Evolutionary conservation across 2,329 filamentous ascomycete species (phyloP).

Genomic region (Neoarthrinium moseri): DNA sequence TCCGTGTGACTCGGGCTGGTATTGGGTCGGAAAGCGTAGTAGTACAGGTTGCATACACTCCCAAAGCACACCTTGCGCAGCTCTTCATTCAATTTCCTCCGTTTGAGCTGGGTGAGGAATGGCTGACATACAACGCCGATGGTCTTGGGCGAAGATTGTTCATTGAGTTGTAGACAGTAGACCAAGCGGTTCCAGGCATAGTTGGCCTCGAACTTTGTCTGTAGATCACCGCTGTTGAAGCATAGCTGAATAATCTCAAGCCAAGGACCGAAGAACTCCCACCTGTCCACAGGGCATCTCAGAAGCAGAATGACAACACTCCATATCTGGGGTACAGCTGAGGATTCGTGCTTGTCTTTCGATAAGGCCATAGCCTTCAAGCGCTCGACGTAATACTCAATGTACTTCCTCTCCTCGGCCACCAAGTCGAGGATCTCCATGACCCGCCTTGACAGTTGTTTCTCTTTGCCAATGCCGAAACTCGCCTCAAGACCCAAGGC

Average conservation of each 20-base stretch:
- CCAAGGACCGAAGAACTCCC: conserved; percentile 74
- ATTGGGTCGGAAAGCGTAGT: conserved; percentile 77
- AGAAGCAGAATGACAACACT: conserved; percentile 77
- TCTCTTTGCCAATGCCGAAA: conserved; percentile 67
- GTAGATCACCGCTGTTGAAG: conserved; percentile 75
- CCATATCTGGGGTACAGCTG: conserved; percentile 85
- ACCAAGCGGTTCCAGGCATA: conserved; percentile 84
- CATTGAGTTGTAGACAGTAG: conserved; percentile 67
- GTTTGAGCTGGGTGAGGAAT: conserved; percentile 65
- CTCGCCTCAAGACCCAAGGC: conserved; percentile 70
- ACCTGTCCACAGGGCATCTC: conserved; percentile 63
- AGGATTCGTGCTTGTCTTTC: conserved; percentile 58
- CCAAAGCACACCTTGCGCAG: conserved; percentile 59
- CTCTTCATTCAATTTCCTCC: conserved; percentile 60
- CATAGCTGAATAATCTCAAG: conserved; percentile 76
- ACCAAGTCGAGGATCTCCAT: conserved; percentile 60
- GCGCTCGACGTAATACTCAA: conserved; percentile 65
- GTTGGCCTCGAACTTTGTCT: conserved; percentile 74
- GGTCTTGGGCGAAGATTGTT: conserved; percentile 57
- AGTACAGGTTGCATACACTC: conserved; percentile 77
- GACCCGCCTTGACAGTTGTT: conserved; percentile 64
- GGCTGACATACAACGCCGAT: conserved; percentile 60
- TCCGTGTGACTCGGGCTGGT: conserved; percentile 67
- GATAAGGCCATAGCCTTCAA: conserved; percentile 69
- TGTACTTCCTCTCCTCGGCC: conserved; percentile 62